Evolutionary conservation across 2,329 filamentous ascomycete species (phyloP).

Genomic region (Phialophora verrucosa): DNA sequence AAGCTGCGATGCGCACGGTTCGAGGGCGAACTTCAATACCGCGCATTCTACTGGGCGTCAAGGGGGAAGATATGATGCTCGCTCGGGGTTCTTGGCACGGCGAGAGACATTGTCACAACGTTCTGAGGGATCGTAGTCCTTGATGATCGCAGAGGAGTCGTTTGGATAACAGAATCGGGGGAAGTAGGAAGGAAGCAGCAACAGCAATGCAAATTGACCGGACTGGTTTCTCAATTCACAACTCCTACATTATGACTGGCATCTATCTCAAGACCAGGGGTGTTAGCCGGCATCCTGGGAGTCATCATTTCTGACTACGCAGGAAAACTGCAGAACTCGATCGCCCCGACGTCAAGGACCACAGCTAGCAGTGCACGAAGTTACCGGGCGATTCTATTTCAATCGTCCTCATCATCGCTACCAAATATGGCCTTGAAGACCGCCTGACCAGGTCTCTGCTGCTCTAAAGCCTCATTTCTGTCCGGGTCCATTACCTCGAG

Average conservation of each 20-base stretch:
- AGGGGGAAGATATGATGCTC: background rate
- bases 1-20: no score
- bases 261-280: background rate
- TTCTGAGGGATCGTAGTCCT: background rate
- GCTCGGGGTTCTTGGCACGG: background rate
- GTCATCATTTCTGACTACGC: background rate
- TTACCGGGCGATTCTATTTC: background rate
- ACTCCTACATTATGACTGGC: background rate
- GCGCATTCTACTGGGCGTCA: no score
- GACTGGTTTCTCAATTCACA: no score
- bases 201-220: no score
- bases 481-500: slow-evolving; percentile 67
- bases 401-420: slow-evolving; percentile 74
- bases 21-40: no score
- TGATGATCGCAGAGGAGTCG: background rate
- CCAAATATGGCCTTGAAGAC: slow-evolving; percentile 95
- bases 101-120: background rate
- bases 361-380: background rate
- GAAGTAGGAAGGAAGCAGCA: no score
- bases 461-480: slow-evolving; percentile 78
- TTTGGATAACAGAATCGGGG: no score
- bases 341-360: background rate
- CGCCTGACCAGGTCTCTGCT: slow-evolving; percentile 74
- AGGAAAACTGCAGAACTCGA: background rate
- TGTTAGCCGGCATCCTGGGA: background rate